A percentile compares a stretch with the other conserved stretches of the same genome.
Conservation (phyloP, 371 early-diverging fungal genomes). For the Funneliformis caledonium region DNA sequence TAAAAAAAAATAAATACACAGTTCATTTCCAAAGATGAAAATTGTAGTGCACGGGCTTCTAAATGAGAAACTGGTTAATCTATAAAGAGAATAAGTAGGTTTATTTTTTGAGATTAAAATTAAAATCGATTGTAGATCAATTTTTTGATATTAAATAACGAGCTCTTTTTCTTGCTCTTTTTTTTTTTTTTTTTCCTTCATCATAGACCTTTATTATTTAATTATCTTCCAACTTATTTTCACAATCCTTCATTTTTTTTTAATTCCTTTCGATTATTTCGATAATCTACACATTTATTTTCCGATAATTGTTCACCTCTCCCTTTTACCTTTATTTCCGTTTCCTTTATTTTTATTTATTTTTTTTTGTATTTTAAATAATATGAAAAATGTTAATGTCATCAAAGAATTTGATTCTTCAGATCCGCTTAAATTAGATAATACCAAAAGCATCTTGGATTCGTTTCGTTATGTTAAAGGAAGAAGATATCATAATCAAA, state of each 20-base stretch:
- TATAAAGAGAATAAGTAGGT: no score
- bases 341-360: neutral
- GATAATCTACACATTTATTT: neutral
- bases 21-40: no score
- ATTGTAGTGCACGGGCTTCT: no score
- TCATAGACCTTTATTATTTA: neutral
- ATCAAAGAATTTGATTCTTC: neutral
- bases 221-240: neutral
- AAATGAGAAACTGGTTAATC: no score
- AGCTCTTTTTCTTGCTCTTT: no score
- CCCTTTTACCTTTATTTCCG: neutral
- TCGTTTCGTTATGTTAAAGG: neutral
- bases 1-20: no score
- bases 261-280: neutral
- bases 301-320: neutral
- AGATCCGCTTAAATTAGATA: neutral
- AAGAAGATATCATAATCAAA: constrained; percentile 13
- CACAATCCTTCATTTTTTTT: neutral
- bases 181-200: neutral
- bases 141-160: no score
- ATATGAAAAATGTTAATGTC: neutral
- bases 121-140: no score
- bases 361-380: neutral
- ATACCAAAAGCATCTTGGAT: neutral
- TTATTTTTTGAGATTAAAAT: no score